Evolutionary conservation across 129 eudicot genomes (phyloP), one percentile per base, ranked within the genome.

Genomic region (Logfia minima): DNA sequence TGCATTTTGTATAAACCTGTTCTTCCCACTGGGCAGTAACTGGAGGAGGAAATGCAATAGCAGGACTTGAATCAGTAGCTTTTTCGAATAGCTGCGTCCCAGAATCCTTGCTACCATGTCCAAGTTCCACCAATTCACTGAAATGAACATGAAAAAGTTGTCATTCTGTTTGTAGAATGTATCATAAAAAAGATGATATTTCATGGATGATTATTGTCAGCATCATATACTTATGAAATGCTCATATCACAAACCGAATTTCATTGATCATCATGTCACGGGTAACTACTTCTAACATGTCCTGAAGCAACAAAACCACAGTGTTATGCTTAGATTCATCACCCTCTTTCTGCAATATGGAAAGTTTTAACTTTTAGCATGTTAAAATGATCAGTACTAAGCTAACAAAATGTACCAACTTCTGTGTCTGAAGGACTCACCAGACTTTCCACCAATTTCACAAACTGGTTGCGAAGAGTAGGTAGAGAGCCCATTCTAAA

Each of bases 221-320:
- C 23, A 63, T 53, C 29, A 58, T 56, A 68, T 23, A 24, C 31
- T 68, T 16, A 56, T 53, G 43, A 6, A 73, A 52, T 68, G 66
- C 48, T 77, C 37, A 45, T 34, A 82, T 80, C 79, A 84, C 97
- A 22, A 60, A 91, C 97, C 96, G 92, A 56, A 69, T 89, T 80
- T 95, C 99, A 83, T 89, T 95, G 80, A 89, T 91, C 96, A 95
- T 95, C 97, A 95, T 88, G 81, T 95, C 99, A 37, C 90, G 90
- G 35, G 96, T 95, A 78, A 91, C 96, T 59, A 95, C 91, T 86
- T 95, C 99, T 73, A 95, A 77, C 97, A 95, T 95, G 83, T 95
- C 99, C 81, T 89, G 97, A 81, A 95, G 87, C 79, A 89, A 71
- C 59, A 95, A 78, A 63, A 95, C 99, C 79, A 95, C 97, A 43